phyloP scores from a whole-genome alignment of 2,329 filamentous ascomycete genomes.

The Aspergillus fumigatiaffinis region DNA sequence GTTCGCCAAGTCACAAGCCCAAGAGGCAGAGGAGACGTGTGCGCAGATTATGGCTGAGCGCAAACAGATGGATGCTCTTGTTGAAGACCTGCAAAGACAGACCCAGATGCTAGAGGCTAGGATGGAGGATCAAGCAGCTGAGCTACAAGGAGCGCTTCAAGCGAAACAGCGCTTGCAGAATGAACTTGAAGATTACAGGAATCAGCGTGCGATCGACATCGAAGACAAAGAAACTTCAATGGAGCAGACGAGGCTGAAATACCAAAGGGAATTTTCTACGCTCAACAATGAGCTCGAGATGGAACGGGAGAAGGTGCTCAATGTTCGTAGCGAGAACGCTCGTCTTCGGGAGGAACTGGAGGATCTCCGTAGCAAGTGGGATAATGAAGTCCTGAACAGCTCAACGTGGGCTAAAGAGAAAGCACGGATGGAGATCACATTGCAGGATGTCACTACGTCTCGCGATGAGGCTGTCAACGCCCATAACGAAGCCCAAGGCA shows the following conservation, averaged over 20 bases:
- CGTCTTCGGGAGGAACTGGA: conserved; percentile 94
- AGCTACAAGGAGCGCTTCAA: conserved; percentile 79
- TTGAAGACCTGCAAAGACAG: conserved; percentile 87
- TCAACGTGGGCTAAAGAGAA: conserved; percentile 99
- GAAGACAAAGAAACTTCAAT: conserved; percentile 95
- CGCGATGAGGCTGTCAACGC: conserved; percentile 89
- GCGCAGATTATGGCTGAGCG: conserved; percentile 88
- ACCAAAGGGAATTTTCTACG: conserved; percentile 85
- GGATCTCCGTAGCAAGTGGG: conserved; percentile 92
- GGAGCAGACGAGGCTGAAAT: conserved; percentile 97
- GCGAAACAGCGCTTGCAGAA: conserved; percentile 93
- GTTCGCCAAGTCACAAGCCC: conserved; percentile 84
- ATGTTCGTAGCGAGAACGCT: conserved; percentile 78
- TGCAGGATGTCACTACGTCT: conserved; percentile 85
- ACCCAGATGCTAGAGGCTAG: conserved; percentile 87
- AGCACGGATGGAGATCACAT: conserved; percentile 79
- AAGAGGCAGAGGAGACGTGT: conserved; percentile 86
- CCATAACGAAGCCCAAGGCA: conserved; percentile 91
- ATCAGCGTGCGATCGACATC: conserved; percentile 89
- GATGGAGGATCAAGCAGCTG: conserved; percentile 85
- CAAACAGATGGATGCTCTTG: conserved; percentile 78
- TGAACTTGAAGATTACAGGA: conserved; percentile 95
- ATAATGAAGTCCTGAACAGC: conserved; percentile 95
- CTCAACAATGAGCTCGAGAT: conserved; percentile 90
- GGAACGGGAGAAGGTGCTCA: conserved; percentile 83